A percentile compares a stretch with the other conserved stretches of the same genome.
These are phyloP conservation scores for Hypholoma sublateritium DNA, from an alignment of 768 basidiomycete species.

Conservation along the genomic window DNA sequence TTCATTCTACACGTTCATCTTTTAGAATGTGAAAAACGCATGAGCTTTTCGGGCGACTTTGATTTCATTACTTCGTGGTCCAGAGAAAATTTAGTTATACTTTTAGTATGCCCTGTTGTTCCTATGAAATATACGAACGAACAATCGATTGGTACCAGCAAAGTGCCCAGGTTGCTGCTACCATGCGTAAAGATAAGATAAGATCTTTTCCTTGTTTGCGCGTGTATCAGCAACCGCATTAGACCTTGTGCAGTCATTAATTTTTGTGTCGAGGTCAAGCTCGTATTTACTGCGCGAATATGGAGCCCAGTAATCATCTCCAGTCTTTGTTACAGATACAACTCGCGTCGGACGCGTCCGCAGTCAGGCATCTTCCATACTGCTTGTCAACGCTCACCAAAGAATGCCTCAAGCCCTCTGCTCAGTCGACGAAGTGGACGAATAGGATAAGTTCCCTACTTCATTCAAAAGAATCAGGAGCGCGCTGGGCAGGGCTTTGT, in stretches of 20 bases:
- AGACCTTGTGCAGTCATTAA: no score
- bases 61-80: not conserved
- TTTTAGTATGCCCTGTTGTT: not conserved
- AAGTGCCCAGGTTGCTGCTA: not conserved
- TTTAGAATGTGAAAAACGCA: no score
- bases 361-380: slow-evolving; percentile 58
- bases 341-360: slow-evolving; percentile 65
- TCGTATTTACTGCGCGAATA: slow-evolving; percentile 24
- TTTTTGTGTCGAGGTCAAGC: not conserved
- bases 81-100: not conserved
- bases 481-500: slow-evolving; percentile 79
- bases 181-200: not conserved
- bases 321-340: slow-evolving; percentile 70
- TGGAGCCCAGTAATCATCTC: slow-evolving; percentile 53
- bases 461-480: slow-evolving; percentile 74
- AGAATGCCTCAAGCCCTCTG: slow-evolving; percentile 55
- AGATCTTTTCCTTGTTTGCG: not conserved
- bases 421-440: slow-evolving; percentile 74
- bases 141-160: not conserved
- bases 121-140: no score
- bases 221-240: not conserved
- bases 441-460: slow-evolving; percentile 72
- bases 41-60: not conserved
- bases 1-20: no score
- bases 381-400: slow-evolving; percentile 54